These are phyloP conservation scores for Grosmannia clavigera DNA, from an alignment of 2,329 filamentous ascomycete genomes.

Conservation along the genomic window DNA sequence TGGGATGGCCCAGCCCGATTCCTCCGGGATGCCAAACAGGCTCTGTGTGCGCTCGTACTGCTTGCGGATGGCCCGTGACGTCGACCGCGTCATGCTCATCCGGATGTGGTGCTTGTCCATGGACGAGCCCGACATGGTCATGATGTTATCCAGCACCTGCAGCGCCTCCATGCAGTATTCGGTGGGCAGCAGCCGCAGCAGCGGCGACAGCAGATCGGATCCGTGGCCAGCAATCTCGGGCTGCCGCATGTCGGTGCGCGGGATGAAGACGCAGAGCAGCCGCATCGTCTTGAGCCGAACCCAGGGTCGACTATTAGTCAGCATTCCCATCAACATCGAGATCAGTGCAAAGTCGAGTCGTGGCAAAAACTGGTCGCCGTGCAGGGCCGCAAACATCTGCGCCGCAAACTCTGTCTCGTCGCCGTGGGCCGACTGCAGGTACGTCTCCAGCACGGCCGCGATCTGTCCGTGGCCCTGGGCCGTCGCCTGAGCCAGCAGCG, in stretches of 20 bases:
- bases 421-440: slow-evolving; percentile 50
- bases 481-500: slow-evolving; percentile 61
- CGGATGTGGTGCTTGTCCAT: slow-evolving; percentile 90
- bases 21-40: slow-evolving; percentile 90
- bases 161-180: slow-evolving; percentile 89
- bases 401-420: slow-evolving; percentile 60
- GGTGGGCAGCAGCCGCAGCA: slow-evolving; percentile 79
- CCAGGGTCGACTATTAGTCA: slow-evolving; percentile 82
- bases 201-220: slow-evolving; percentile 86
- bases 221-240: slow-evolving; percentile 82
- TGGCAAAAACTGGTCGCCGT: slow-evolving; percentile 62
- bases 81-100: slow-evolving; percentile 94
- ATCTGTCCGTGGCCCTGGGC: slow-evolving; percentile 56
- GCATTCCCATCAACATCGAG: slow-evolving; percentile 78
- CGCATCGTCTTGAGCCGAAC: slow-evolving; percentile 91
- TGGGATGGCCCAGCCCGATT: slow-evolving; percentile 91
- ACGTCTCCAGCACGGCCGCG: slow-evolving; percentile 55
- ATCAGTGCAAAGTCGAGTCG: slow-evolving; percentile 72
- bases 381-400: slow-evolving; percentile 61
- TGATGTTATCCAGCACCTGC: slow-evolving; percentile 85
- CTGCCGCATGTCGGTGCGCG: slow-evolving; percentile 85
- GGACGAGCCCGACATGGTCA: slow-evolving; percentile 81
- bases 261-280: slow-evolving; percentile 71
- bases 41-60: slow-evolving; percentile 92
- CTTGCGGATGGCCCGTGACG: slow-evolving; percentile 75